Evolutionary conservation across 2,329 filamentous ascomycete species (phyloP).

Genomic region (Aspergillus sp.): DNA sequence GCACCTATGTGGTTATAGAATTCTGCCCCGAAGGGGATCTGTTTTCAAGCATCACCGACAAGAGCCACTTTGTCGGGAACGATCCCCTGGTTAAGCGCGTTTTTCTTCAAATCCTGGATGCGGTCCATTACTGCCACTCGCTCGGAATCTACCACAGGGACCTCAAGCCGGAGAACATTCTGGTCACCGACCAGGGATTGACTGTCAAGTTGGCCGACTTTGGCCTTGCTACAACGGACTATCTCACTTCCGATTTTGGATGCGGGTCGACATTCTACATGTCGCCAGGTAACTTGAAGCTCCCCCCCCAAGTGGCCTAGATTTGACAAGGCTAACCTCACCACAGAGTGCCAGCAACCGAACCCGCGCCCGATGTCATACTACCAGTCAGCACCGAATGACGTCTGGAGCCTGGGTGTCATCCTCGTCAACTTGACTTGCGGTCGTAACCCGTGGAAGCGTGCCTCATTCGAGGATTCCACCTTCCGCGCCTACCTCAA

Average conservation of each 20-base stretch:
- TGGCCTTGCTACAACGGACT: conserved; percentile 84
- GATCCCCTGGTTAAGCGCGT: conserved; percentile 82
- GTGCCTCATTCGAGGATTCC: conserved; percentile 87
- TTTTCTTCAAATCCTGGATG: conserved; percentile 94
- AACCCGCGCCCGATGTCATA: conserved; percentile 68
- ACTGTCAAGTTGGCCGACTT: conserved; percentile 97
- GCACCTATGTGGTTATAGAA: conserved; percentile 94
- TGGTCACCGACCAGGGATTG: conserved; percentile 83
- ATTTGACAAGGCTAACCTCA: conserved; percentile 11
- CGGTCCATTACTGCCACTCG: conserved; percentile 91
- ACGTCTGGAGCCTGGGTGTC: conserved; percentile 97
- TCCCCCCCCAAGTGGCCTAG: not conserved
- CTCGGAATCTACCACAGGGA: conserved; percentile 96
- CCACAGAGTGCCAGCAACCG: conserved; percentile 82
- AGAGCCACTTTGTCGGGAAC: conserved; percentile 88
- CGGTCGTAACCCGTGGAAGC: conserved; percentile 98
- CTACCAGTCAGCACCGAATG: conserved; percentile 91
- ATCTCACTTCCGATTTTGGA: conserved; percentile 87
- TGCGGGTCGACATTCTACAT: conserved; percentile 99
- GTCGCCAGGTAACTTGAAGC: conserved; percentile 75
- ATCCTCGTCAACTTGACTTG: conserved; percentile 97
- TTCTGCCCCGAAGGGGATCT: conserved; percentile 96
- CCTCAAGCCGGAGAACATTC: conserved; percentile 95
- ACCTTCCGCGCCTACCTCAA: conserved; percentile 90
- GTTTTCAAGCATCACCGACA: conserved; percentile 96